phyloP scores from a whole-genome alignment of 345 rosid genomes.

The Salix koriyanagi region DNA sequence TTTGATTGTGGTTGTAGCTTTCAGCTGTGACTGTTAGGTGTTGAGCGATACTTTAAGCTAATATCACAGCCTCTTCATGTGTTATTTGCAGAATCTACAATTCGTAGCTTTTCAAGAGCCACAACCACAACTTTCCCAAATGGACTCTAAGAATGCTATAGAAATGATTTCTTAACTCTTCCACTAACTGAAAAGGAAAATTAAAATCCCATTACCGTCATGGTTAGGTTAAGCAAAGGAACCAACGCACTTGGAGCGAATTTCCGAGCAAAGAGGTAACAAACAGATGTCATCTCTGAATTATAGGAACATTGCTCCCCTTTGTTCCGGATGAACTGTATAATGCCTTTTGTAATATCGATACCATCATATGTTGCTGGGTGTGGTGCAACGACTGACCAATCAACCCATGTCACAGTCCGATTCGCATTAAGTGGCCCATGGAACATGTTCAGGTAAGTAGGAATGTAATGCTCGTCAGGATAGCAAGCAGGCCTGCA shows the following conservation, averaged over 20 bases:
- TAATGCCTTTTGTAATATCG: conserved; percentile 57
- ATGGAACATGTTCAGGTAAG: conserved; percentile 74
- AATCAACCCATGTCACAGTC: conserved; percentile 83
- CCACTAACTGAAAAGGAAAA: not conserved
- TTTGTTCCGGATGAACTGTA: conserved; percentile 58
- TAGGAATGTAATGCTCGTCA: conserved; percentile 87
- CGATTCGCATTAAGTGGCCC: conserved; percentile 66
- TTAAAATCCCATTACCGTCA: conserved; percentile 63
- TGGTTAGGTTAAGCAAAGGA: conserved; percentile 68
- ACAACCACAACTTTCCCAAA: too few relatives aligned
- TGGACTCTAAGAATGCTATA: not conserved
- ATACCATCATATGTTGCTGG: conserved; percentile 56
- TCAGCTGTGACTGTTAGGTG: too few relatives aligned
- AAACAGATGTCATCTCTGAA: conserved; percentile 52
- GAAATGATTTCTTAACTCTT: not conserved
- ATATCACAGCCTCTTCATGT: too few relatives aligned
- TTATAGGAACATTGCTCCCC: conserved; percentile 64
- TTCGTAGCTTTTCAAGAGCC: too few relatives aligned
- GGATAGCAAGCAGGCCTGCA: conserved; percentile 94
- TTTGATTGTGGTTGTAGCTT: too few relatives aligned
- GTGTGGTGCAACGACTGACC: conserved; percentile 89
- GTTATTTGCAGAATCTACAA: too few relatives aligned
- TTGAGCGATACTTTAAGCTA: too few relatives aligned
- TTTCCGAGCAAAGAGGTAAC: conserved; percentile 89
- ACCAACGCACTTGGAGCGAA: conserved; percentile 66